Evolutionary conservation across 2,329 filamentous ascomycete genomes (phyloP).

Genomic region (Fusarium sacchari): DNA sequence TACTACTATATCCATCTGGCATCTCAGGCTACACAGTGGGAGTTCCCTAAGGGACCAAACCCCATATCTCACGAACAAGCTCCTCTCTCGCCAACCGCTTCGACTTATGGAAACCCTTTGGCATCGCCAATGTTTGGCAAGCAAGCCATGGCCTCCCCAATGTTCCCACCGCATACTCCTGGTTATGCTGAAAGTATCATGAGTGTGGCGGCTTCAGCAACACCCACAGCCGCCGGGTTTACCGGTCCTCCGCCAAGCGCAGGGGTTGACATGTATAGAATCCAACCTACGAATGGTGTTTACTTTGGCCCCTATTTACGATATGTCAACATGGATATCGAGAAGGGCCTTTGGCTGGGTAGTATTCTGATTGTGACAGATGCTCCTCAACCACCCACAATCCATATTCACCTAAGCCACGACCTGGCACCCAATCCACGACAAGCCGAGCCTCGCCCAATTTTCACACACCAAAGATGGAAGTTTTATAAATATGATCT

Average conservation of each 20-base stretch:
- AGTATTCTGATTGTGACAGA: slow-evolving; percentile 95
- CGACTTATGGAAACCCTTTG: slow-evolving; percentile 79
- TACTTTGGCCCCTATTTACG: slow-evolving; percentile 97
- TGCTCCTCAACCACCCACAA: slow-evolving; percentile 89
- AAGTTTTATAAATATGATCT: slow-evolving; percentile 95
- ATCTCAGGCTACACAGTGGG: slow-evolving; percentile 97
- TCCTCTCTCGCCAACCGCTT: slow-evolving; percentile 84
- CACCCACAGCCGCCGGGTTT: slow-evolving; percentile 83
- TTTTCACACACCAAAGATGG: slow-evolving; percentile 92
- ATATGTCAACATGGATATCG: slow-evolving; percentile 97
- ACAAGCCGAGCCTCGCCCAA: slow-evolving; percentile 83
- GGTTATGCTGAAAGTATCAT: slow-evolving; percentile 88
- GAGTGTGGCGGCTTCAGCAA: slow-evolving; percentile 78
- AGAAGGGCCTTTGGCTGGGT: slow-evolving; percentile 89
- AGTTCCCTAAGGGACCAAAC: slow-evolving; percentile 95
- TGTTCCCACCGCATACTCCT: slow-evolving; percentile 83
- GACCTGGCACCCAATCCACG: slow-evolving; percentile 93
- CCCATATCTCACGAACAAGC: slow-evolving; percentile 84
- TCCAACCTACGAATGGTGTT: slow-evolving; percentile 92
- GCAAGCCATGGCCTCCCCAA: slow-evolving; percentile 74
- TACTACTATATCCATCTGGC: slow-evolving; percentile 99
- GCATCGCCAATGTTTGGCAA: slow-evolving; percentile 73
- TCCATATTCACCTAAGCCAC: slow-evolving; percentile 90
- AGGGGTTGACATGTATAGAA: slow-evolving; percentile 93
- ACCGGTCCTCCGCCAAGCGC: slow-evolving; percentile 87